Evolutionary conservation across 306 rosid genomes (phyloP), one percentile per base, ranked within the genome.

Genomic region (Datisca glomerata): DNA sequence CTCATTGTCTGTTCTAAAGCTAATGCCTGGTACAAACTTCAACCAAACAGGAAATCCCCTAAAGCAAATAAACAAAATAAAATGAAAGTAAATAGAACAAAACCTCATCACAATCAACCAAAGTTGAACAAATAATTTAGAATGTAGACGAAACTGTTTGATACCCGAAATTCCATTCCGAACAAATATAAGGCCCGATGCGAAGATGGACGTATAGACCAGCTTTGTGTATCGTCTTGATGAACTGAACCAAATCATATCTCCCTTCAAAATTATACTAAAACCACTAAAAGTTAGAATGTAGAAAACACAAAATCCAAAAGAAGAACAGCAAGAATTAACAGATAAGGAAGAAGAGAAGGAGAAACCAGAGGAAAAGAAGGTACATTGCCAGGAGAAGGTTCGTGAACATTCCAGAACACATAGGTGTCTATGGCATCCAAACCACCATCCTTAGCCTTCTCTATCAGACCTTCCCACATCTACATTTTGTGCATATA

Each of bases 21-120:
- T 7, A 0, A 61, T 45, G 20, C 50, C 57, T 7, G 70, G 76
- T 0, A 74, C 16, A 22, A 65, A 58, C 45, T 65, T 70, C 45
- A 74, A 50, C 81, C 76, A 74, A 17, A 65, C 73, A 5, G 81
- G 81, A 22, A 65, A 55, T 9, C 76, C 81, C 4, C 72, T 73
- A 53, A 7, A 7, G 41, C 22, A 3, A 31, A 24, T 43, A 8
- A 7, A 8, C 18, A 22, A 7, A 23, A 9, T 21, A 16, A 35
- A n/a, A 24, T 24, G 2, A 4, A 23, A 8, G 0, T 12, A 10
- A 18, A 0, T 2, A n/a, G 4, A 9, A 14, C 3, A 15, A 12
- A 13, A 1, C 12, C 33, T 10, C 0, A 18, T 9, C 17, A 34
- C 5, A 57, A n/a, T 13, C 10, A 38, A 8, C 2, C 21, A 16